Evolutionary conservation across 2,329 filamentous ascomycete species (phyloP), one percentile per base, ranked within the genome.

Genomic region (Pseudogymnoascus sp.): DNA sequence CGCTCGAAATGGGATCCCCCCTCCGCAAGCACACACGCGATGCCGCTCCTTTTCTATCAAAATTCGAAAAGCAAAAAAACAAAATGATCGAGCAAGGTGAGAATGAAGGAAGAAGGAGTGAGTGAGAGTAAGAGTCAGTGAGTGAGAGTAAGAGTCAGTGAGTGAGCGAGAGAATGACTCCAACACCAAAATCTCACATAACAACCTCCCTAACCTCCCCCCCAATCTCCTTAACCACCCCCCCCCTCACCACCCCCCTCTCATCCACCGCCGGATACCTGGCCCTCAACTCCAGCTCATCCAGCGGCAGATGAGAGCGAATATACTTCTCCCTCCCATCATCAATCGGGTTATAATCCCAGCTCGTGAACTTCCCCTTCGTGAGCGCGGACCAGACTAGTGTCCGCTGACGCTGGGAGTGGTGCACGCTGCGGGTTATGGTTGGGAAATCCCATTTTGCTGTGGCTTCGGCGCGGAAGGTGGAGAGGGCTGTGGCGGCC

Each of bases 321-420:
- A 97, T 96, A 76, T 93, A 96, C 76, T 90, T 89, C 68, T 85
- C 80, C 60, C 82, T 79, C 25, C 87, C 89, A 71, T 90, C 85
- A 68, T 90, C 86, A 2, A 82, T 77, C 0, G 92, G 92, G 77
- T 93, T 84, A 77, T 89, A 90, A 76, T 97, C 93, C 93, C 93
- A 97, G 73, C 86, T 84, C 41, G 90, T 89, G 69, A 90, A 92
- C 37, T 80, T 80, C 63, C 92, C 93, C 75, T 87, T 78, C 73
- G 86, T 90, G 68, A 97, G 80, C 0, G 93, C 90, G 43, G 84
- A 84, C 87, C 91, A 96, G 25, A 92, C 89, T 7, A 96, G 77
- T 61, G 88, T 84, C 13, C 93, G 85, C 72, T 88, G 87, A 45
- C 92, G 87, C 79, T 97, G 93, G 51, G 89, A 92, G 41, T 81